Evolutionary conservation across 306 rosid species (phyloP), one percentile per base, ranked within the genome.

Genomic region (Prunus kanzakura): DNA sequence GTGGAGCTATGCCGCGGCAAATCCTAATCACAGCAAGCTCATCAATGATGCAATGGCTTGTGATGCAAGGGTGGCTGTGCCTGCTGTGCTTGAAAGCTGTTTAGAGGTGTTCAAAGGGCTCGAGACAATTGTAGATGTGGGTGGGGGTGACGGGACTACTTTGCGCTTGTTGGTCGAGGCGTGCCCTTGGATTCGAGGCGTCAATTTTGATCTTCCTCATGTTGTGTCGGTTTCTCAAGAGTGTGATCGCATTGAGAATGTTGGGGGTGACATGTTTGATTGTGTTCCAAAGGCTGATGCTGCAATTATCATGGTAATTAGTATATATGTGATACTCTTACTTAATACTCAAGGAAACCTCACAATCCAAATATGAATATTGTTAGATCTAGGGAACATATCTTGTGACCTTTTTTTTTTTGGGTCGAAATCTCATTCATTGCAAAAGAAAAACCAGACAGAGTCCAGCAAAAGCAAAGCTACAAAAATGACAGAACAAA

Each of bases 111-210:
- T 91, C 50, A 57, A 77, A 16, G 97, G 92, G 7, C 2, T 91
- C n/a, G 6, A 3, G 2, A 77, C 78, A 3, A 41, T 93, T 67
- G 98, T 93, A 7, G 97, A 93, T 74, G 97, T 91, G 2, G 98
- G 97, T 6, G 98, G 98, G 0, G 98, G 98, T n/a, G 84, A 84
- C 12, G 98, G 97, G 2, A 86, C 88, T 1, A 14, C 81, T 47
- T 72, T 88, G 83, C 0, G 75, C 2, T 4, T 82, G 55, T 11
- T 91, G 9, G 81, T 56, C 1, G 56, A 81, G 78, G 87, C 82
- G 8, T 85, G 64, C 16, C 89, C 91, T 15, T 70, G 82, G 84
- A 82, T 91, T 27, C 65, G 8, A 45, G 83, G 84, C 76, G 82
- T 89, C 76, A 91, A 91, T 58, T 91, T 89, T 23, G 97, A 93